Evolutionary conservation across 163 green algal species (phyloP), one percentile per base, ranked within the genome.

Genomic region (Chlamydomonas reinhardtii): DNA sequence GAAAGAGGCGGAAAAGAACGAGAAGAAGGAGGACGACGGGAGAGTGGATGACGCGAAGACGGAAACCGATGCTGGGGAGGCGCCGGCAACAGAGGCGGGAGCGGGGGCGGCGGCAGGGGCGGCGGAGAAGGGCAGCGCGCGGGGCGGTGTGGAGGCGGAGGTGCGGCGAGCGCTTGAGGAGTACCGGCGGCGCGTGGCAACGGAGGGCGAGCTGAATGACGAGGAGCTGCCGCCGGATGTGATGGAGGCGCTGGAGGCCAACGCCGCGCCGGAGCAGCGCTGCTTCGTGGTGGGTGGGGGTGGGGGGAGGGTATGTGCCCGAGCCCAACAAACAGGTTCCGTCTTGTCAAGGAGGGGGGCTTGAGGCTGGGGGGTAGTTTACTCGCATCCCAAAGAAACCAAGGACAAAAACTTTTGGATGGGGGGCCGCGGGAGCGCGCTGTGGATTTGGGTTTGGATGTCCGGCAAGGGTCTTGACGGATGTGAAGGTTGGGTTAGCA

Each of bases 201-300:
- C 54, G 24, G 92, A 94, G 83, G 93, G 91, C 22, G 93, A 93
- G 54, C 83, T 93, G 25, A 81, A 89, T 39, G 94, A 96, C 31
- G 82, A 94, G 66, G 94, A 97, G 88, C 88, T 96, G 75, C 91
- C 93, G 0, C 73, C 61, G 11, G 88, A 93, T 17, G 64, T 97
- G 76, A 37, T 96, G 56, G 83, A 95, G n/a, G 84, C 90, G 56
- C 71, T 97, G 70, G 91, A 96, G 75, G 88, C 79, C 14, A 74
- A 59, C 14, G 27, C 84, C 31, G 80, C 80, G n/a, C 75, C 86
- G 32, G 94, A 94, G 48, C 83, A 89, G 80, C 68, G 75, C n/a
- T 88, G 93, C 74, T 96, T 96, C 74, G 93, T 92, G 76, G 91
- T 93, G 69, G 70, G 89, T 34, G 16, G 14, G 39, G 39, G 39